Percentiles rank a stretch among this genome's conserved stretches.
These are phyloP conservation scores for Bjerkandera adusta DNA, from an alignment of 1,284 basidiomycete species.

Conservation along the genomic window DNA sequence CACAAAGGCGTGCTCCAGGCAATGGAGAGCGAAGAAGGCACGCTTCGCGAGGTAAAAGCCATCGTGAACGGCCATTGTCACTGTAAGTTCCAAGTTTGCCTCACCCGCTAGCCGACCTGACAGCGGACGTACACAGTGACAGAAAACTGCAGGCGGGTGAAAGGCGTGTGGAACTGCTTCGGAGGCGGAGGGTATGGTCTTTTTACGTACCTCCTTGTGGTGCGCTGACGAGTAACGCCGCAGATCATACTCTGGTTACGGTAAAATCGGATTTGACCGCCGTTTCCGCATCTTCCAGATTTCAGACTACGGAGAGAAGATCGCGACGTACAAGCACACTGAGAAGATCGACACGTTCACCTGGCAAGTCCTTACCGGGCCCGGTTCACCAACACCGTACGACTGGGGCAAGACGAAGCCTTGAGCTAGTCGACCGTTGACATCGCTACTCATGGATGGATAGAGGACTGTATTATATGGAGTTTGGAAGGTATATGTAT, in stretches of 20 bases:
- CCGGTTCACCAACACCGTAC: neutral
- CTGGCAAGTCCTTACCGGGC: conserved; percentile 4
- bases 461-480: neutral
- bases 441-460: neutral
- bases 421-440: neutral
- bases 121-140: conserved; percentile 51
- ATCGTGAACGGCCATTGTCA: conserved; percentile 89
- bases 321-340: conserved; percentile 9
- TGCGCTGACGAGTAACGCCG: neutral
- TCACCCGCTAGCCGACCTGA: neutral
- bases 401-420: neutral
- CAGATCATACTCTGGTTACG: conserved; percentile 85
- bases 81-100: conserved; percentile 40
- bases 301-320: conserved; percentile 83
- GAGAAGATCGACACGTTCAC: conserved; percentile 3
- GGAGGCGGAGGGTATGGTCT: conserved; percentile 77
- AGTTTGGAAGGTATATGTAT: neutral
- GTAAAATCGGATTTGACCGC: conserved; percentile 82
- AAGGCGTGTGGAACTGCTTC: conserved; percentile 93
- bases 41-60: conserved; percentile 72
- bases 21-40: conserved; percentile 60
- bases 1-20: conserved; percentile 71
- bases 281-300: conserved; percentile 85
- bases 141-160: conserved; percentile 83
- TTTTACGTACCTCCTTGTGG: neutral